Evolutionary conservation across 805 yeast species (phyloP).

Genomic region (Grigorovia humatica): DNA sequence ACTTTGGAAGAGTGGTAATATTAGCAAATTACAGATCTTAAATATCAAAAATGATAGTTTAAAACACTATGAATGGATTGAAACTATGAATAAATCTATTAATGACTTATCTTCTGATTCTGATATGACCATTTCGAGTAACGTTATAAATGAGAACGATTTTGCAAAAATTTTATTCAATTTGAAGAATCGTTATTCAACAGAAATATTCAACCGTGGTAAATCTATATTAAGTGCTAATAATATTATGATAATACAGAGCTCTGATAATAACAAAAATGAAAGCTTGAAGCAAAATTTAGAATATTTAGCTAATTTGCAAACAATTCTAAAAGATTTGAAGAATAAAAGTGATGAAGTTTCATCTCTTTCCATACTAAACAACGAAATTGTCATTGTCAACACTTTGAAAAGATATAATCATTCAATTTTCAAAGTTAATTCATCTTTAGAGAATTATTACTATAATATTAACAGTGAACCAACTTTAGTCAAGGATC

Average conservation of each 20-base stretch:
- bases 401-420: conserved; percentile 25
- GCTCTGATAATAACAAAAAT: conserved; percentile 17
- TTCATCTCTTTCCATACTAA: conserved; percentile 37
- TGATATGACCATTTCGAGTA: conserved; percentile 37
- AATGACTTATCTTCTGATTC: conserved; percentile 30
- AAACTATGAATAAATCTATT: conserved; percentile 18
- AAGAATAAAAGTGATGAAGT: conserved; percentile 51
- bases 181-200: conserved; percentile 41
- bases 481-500: conserved; percentile 12
- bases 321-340: conserved; percentile 62
- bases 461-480: conserved; percentile 17
- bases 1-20: conserved; percentile 57
- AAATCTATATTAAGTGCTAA: conserved; percentile 23
- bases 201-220: conserved; percentile 41
- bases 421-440: conserved; percentile 22
- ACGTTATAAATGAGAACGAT: conserved; percentile 28
- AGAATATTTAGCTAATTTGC: conserved; percentile 59
- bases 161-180: conserved; percentile 33
- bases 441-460: conserved; percentile 22
- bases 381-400: conserved; percentile 22
- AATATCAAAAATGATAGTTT: conserved; percentile 21
- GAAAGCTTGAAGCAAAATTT: conserved; percentile 15
- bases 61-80: conserved; percentile 19
- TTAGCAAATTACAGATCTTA: conserved; percentile 35
- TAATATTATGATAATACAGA: conserved; percentile 12